These are phyloP conservation scores for Ustilago tritici DNA, from an alignment of 1,284 basidiomycete genomes.

Conservation along the genomic window DNA sequence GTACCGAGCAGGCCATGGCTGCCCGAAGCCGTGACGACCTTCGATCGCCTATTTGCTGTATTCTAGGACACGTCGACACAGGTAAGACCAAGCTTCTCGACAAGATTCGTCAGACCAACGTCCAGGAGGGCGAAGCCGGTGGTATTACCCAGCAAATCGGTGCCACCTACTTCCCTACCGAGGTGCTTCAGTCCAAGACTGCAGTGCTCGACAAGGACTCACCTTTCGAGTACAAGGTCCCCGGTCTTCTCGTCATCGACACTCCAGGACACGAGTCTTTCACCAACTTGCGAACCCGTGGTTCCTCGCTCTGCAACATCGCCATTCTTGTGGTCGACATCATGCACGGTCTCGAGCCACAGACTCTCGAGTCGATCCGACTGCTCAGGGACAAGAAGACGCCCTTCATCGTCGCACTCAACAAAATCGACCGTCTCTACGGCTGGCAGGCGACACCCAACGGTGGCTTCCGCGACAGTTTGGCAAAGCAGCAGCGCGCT, in stretches of 20 bases:
- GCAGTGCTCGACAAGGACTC: conserved; percentile 88
- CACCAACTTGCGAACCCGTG: conserved; percentile 94
- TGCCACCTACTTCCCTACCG: conserved; percentile 99
- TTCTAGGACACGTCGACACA: conserved; percentile 98
- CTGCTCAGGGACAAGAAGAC: conserved; percentile 93
- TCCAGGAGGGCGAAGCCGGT: conserved; percentile 99
- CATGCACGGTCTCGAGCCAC: conserved; percentile 97
- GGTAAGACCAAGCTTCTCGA: conserved; percentile 99
- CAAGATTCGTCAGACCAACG: conserved; percentile 99
- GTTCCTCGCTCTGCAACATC: conserved; percentile 98
- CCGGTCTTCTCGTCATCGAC: conserved; percentile 95
- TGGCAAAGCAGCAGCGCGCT: conserved; percentile 83
- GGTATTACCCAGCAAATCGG: conserved; percentile 99
- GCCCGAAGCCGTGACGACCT: conserved; percentile 89
- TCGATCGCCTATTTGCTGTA: conserved; percentile 98
- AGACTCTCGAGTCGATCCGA: conserved; percentile 95
- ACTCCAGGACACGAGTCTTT: conserved; percentile 99
- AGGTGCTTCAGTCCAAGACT: conserved; percentile 95
- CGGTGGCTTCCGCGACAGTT: conserved; percentile 89
- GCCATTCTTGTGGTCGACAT: conserved; percentile 99
- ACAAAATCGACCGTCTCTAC: conserved; percentile 99
- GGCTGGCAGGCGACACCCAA: conserved; percentile 93
- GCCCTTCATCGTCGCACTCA: conserved; percentile 98
- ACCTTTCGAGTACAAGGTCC: conserved; percentile 92
- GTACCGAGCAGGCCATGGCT: conserved; percentile 86